phyloP scores from a whole-genome alignment of 1,139 yeast genomes.

The Hemisphaericaspora subhashii region DNA sequence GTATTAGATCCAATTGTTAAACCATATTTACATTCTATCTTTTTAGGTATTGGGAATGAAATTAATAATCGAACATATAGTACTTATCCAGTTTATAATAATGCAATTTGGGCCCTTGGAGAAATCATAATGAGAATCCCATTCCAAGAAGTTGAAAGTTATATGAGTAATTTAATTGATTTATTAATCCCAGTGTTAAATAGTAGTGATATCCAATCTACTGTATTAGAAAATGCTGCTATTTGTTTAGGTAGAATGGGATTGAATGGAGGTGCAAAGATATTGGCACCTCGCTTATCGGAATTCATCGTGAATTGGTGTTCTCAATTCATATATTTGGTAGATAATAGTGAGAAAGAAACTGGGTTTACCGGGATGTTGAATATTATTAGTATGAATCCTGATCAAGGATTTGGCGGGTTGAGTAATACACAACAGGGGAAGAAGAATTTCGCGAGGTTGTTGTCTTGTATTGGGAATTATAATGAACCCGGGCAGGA shows the following conservation, averaged over 20 bases:
- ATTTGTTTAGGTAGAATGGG: constrained; percentile 92
- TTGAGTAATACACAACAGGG: constrained; percentile 43
- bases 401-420: constrained; percentile 59
- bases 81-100: constrained; percentile 70
- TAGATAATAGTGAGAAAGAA: constrained; percentile 80
- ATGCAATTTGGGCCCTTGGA: constrained; percentile 93
- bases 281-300: constrained; percentile 54
- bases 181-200: constrained; percentile 66
- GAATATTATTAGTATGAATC: constrained; percentile 61
- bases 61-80: constrained; percentile 50
- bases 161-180: constrained; percentile 57
- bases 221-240: constrained; percentile 87
- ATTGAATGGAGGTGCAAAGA: constrained; percentile 55
- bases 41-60: constrained; percentile 69
- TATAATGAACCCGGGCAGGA: constrained; percentile 54
- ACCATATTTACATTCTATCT: constrained; percentile 58
- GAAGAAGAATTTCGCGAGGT: constrained; percentile 49
- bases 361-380: constrained; percentile 79
- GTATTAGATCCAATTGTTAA: constrained; percentile 52
- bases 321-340: constrained; percentile 58
- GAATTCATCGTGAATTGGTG: constrained; percentile 69
- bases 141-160: constrained; percentile 55
- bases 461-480: constrained; percentile 64
- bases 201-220: constrained; percentile 54
- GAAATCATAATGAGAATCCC: constrained; percentile 70